Conservation (phyloP, 805 yeast genomes). For the Grigorovia humatica region DNA sequence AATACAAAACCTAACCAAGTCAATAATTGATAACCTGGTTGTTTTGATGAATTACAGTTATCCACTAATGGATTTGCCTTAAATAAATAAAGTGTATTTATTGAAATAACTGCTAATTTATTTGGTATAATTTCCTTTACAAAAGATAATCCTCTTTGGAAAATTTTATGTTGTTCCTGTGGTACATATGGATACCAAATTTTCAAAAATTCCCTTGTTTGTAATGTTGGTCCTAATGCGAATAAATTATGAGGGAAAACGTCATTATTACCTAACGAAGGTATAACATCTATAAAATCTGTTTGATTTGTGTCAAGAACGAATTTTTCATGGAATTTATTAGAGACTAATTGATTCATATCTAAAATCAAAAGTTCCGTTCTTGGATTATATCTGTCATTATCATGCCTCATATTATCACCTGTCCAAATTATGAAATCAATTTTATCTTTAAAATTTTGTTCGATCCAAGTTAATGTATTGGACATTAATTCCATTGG, state of each 20-base stretch:
- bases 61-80: slow-evolving; percentile 76
- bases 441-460: slow-evolving; percentile 59
- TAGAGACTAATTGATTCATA: slow-evolving; percentile 50
- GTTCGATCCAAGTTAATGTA: slow-evolving; percentile 57
- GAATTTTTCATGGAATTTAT: slow-evolving; percentile 35
- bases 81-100: slow-evolving; percentile 68
- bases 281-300: slow-evolving; percentile 46
- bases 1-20: slow-evolving; percentile 70
- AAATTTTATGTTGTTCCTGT: slow-evolving; percentile 62
- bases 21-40: slow-evolving; percentile 72
- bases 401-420: slow-evolving; percentile 78
- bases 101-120: slow-evolving; percentile 64
- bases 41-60: slow-evolving; percentile 57
- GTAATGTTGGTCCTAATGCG: slow-evolving; percentile 81
- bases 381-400: slow-evolving; percentile 65
- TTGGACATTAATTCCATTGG: slow-evolving; percentile 51
- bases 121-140: slow-evolving; percentile 72
- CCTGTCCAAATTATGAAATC: slow-evolving; percentile 91
- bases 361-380: slow-evolving; percentile 62
- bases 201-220: slow-evolving; percentile 63
- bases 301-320: slow-evolving; percentile 41
- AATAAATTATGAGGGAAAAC: slow-evolving; percentile 83
- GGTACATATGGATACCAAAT: slow-evolving; percentile 73
- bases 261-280: slow-evolving; percentile 77
- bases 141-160: slow-evolving; percentile 65